phyloP scores from a whole-genome alignment of 345 rosid genomes.

The Sisymbrium irio region DNA sequence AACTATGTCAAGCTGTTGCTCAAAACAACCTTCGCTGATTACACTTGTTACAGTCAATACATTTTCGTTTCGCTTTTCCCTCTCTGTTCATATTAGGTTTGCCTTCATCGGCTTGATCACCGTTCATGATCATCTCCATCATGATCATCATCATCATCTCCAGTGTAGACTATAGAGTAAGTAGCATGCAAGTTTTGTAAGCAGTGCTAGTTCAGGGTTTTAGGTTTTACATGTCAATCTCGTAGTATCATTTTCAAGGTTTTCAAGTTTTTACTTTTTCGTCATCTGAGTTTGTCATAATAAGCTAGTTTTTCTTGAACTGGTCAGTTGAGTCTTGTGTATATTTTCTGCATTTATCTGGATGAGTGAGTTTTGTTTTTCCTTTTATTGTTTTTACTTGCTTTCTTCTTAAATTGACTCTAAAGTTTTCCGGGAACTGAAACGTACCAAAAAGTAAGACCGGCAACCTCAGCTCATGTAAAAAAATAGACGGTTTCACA shows the following conservation, averaged over 20 bases:
- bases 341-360: conserved; percentile 17
- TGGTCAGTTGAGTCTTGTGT: conserved; percentile 27
- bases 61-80: neutral
- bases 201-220: conserved; percentile 38
- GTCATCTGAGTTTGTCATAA: conserved; percentile 19
- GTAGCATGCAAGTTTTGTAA: conserved; percentile 41
- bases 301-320: conserved; percentile 18
- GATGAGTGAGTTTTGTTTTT: neutral
- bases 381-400: neutral
- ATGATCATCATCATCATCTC: neutral
- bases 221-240: conserved; percentile 34
- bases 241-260: conserved; percentile 14
- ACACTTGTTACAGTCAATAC: neutral
- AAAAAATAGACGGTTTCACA: no score
- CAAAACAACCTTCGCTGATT: conserved; percentile 78
- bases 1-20: conserved; percentile 94
- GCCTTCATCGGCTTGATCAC: conserved; percentile 33
- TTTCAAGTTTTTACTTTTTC: neutral
- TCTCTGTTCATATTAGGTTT: conserved; percentile 54
- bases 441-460: neutral
- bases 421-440: neutral
- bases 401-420: neutral
- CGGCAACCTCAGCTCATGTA: neutral
- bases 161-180: conserved; percentile 29
- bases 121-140: conserved; percentile 16